These are phyloP conservation scores for Alternaria sp. DNA, from an alignment of 2,329 filamentous ascomycete genomes.

Conservation along the genomic window DNA sequence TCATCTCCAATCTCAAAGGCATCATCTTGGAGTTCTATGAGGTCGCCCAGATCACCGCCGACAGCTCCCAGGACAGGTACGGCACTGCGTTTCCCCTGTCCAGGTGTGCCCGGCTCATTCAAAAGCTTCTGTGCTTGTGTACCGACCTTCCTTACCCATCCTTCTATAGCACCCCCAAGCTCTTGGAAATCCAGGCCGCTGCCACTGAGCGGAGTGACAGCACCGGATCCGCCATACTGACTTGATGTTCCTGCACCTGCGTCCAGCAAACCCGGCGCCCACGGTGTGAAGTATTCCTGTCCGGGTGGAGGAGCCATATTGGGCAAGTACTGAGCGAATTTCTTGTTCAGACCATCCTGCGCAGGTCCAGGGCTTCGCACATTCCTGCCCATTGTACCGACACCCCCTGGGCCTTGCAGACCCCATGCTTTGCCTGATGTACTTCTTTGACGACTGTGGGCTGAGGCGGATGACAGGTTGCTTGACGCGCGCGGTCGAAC, in stretches of 20 bases:
- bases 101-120: conserved; percentile 40
- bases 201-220: conserved; percentile 36
- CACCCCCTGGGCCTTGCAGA: conserved; percentile 83
- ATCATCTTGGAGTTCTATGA: conserved; percentile 73
- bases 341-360: conserved; percentile 81
- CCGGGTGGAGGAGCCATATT: conserved; percentile 69
- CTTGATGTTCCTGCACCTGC: conserved; percentile 35
- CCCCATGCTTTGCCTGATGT: conserved; percentile 53
- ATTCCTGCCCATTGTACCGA: conserved; percentile 78
- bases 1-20: conserved; percentile 53
- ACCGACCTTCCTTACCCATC: conserved; percentile 86
- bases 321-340: conserved; percentile 83
- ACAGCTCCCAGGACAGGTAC: conserved; percentile 48
- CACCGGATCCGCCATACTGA: conserved; percentile 39
- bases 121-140: conserved; percentile 59
- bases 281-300: conserved; percentile 58
- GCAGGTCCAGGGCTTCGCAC: conserved; percentile 80
- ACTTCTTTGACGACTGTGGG: conserved; percentile 44
- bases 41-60: conserved; percentile 62
- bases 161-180: conserved; percentile 85
- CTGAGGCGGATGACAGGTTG: conserved; percentile 47
- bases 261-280: conserved; percentile 45
- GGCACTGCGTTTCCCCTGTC: conserved; percentile 37
- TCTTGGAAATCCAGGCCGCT: conserved; percentile 69
- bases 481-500: conserved; percentile 45